phyloP scores from a whole-genome alignment of 768 basidiomycete genomes.

The Wakefieldia striispora region DNA sequence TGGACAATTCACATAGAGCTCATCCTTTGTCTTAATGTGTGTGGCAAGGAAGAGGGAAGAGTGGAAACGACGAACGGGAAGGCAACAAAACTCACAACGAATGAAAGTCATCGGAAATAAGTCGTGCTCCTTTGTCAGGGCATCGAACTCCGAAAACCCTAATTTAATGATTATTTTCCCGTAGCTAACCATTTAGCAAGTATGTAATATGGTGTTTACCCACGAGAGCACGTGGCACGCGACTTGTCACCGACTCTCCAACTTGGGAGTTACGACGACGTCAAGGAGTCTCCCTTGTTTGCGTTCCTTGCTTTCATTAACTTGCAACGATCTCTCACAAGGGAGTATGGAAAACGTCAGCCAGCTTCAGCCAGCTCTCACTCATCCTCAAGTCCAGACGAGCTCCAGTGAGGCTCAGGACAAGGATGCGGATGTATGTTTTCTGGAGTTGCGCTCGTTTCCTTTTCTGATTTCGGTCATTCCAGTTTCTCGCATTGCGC shows the following conservation, averaged over 20 bases:
- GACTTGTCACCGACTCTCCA: background rate
- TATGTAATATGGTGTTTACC: background rate
- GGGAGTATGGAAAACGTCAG: slow-evolving; percentile 30
- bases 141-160: background rate
- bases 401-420: slow-evolving; percentile 25
- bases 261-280: background rate
- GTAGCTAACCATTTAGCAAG: no score
- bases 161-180: background rate
- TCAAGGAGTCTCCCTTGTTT: background rate
- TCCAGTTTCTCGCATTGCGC: slow-evolving; percentile 38
- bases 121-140: no score
- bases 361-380: slow-evolving; percentile 26
- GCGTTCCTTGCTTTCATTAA: background rate
- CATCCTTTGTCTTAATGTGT: no score
- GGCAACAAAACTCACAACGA: no score
- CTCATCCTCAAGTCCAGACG: slow-evolving; percentile 21
- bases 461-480: slow-evolving; percentile 3
- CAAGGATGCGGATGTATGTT: slow-evolving; percentile 32
- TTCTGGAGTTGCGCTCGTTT: background rate
- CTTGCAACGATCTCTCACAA: background rate
- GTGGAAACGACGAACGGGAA: no score
- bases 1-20: no score
- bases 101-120: no score
- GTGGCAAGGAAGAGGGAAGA: no score
- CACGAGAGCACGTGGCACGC: slow-evolving; percentile 3